A percentile compares a stretch with the other conserved stretches of the same genome.
Conservation (phyloP, 306 rosid genomes). For the Prunus dulcis region DNA sequence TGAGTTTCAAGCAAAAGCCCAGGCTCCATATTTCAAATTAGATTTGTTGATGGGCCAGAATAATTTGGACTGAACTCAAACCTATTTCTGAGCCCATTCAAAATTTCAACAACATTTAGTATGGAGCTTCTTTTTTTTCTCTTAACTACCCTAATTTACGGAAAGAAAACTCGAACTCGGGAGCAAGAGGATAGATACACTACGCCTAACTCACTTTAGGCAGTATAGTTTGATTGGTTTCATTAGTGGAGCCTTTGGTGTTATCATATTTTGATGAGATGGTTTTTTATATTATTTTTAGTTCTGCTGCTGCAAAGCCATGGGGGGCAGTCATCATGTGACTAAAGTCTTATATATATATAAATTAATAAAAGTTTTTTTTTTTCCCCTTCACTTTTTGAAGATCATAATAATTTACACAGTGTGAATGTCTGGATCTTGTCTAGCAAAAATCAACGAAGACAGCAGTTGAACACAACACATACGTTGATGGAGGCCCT, state of each 20-base stretch:
- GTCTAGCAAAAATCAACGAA: slow-evolving; percentile 43
- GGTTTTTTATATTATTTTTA: neutral
- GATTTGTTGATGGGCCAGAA: too few species aligned
- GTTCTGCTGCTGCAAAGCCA: neutral
- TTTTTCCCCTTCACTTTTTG: neutral
- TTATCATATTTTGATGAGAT: neutral
- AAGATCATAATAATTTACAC: slow-evolving; percentile 28
- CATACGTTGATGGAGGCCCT: slow-evolving; percentile 27
- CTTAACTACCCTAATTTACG: too few species aligned
- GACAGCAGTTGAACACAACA: slow-evolving; percentile 11
- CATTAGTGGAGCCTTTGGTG: neutral
- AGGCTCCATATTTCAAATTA: too few species aligned
- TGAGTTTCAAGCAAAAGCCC: neutral
- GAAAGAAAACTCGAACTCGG: too few species aligned
- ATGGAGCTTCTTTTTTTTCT: too few species aligned
- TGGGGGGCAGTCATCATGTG: slow-evolving; percentile 6
- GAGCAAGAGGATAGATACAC: too few species aligned
- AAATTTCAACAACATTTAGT: too few species aligned
- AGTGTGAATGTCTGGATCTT: slow-evolving; percentile 49
- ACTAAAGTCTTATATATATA: neutral
- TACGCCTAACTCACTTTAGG: neutral
- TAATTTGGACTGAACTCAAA: too few species aligned
- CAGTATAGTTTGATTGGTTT: neutral
- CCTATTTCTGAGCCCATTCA: too few species aligned
- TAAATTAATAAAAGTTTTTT: neutral